Evolutionary conservation across 331 rosid species (phyloP), one percentile per base, ranked within the genome.

Genomic region (Dryas integrifolia): DNA sequence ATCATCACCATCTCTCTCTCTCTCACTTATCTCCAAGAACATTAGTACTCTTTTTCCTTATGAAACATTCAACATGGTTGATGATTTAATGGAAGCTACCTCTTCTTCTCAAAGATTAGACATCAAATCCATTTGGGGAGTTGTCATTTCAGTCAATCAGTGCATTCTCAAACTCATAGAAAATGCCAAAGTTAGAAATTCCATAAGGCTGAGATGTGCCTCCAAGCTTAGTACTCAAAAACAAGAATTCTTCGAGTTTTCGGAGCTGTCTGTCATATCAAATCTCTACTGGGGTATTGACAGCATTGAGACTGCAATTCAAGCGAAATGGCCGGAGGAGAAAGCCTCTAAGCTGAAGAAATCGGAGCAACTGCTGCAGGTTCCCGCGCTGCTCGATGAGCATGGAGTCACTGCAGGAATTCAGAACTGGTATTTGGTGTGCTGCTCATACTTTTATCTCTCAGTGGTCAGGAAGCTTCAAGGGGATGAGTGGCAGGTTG

Each of bases 321-420:
- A 75, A 74, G 62, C 88, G 5, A 55, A 74, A 56, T 16, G 62
- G 56, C 72, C 63, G 0, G 92, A 88, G 57, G 85, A 83, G 52
- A 83, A 70, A 56, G 79, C 82, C 15, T 46, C 71, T 35, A 64
- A 76, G 82, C 84, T 90, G 9, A 78, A 63, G 58, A 83, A 84
- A 8, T 82, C 96, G 15, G 96, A 88, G 65, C 84, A 81, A 71
- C 88, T 90, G 96, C 96, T 90, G 79, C 96, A 90, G 72, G 86
- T 88, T 8, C 96, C 96, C 0, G 96, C 94, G 4, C 82, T 90
- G 87, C 94, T 90, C 48, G 86, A 86, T 41, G 94, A 88, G 56
- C 84, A 82, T 58, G 89, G 83, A 3, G 74, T 82, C 72, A 88
- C 96, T 0, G 90, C 92, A 7, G 83, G 94, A 75, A 64, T 88